These are phyloP conservation scores for Rutidosis leptorrhynchoides DNA, from an alignment of 129 eudicot species.

Conservation along the genomic window DNA sequence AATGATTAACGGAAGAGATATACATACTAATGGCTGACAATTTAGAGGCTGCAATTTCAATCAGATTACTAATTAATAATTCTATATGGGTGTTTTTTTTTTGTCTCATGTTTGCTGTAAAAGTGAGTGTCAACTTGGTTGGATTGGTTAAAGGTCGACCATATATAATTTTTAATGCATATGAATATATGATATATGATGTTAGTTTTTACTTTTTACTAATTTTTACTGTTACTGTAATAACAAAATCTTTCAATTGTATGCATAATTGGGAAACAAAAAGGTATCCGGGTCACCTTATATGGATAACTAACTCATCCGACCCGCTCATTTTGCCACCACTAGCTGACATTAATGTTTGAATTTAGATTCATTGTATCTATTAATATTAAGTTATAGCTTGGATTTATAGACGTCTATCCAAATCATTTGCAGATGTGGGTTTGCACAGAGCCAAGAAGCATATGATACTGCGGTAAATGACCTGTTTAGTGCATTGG, in stretches of 20 bases:
- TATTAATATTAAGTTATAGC: not conserved
- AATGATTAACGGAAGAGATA: too few relatives aligned
- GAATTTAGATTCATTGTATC: not conserved
- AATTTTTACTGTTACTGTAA: too few relatives aligned
- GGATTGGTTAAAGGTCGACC: not conserved
- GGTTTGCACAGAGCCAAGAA: slow-evolving; percentile 97
- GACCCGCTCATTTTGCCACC: not conserved
- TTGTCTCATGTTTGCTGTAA: not conserved
- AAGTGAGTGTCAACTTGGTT: not conserved
- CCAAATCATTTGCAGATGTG: slow-evolving; percentile 56
- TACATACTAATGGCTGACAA: too few relatives aligned
- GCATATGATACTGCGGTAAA: slow-evolving; percentile 81
- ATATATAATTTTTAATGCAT: too few relatives aligned
- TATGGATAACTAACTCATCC: not conserved
- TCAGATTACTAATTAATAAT: not conserved
- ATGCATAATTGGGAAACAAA: too few relatives aligned
- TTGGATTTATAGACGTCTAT: slow-evolving; percentile 18
- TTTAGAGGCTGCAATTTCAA: not conserved
- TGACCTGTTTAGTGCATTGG: slow-evolving; percentile 62
- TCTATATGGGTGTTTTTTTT: not conserved
- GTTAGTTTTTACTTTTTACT: too few relatives aligned
- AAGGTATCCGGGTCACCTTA: too few relatives aligned
- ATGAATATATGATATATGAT: too few relatives aligned
- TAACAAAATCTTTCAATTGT: too few relatives aligned
- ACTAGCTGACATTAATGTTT: not conserved